Base-by-base conservation (phyloP, 2,329 filamentous ascomycete genomes). In the Xylaria hypoxylon region DNA sequence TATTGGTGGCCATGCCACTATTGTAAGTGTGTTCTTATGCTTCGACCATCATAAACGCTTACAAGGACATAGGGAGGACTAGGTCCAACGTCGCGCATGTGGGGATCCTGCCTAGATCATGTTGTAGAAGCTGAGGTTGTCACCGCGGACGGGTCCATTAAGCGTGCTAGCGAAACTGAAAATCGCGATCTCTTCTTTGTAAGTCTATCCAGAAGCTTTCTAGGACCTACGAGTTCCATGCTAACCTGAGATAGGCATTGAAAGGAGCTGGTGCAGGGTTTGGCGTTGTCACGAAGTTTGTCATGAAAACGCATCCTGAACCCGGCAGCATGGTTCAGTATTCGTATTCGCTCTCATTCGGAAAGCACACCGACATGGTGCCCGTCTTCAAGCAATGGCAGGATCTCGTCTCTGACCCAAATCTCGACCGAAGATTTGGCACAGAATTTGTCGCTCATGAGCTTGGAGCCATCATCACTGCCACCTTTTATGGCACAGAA, bases 401-500 rank as follows among this genome's bases (percentile, higher is more conserved):
- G 68, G 78, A 79, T 1, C 78, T 90, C 13, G 79, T 87, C 42
- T 76, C 81, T 0, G 84, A 89, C 63, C 83, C 85, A 2, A 74
- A 80, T 1, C 80, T 91, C 3, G 86, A 88, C 68, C 82, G 85
- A 45, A 85, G 87, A 19, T 89, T 90, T 70, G 83, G 86, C 2
- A 84, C 83, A 5, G 81, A 87, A 59, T 84, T 90, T 59, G 80
- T 87, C 38, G 78, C 87, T 50, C 80, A 86, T 38, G 83, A 85
- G 24, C 76, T 85, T 0, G 86, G 86, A 1, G 82, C 83, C 60
- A 73, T 88, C 64, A 85, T 90, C 69, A 85, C 85, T 0, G 88
- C 86, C 2, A 88, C 85, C 0, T 91, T 87, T 71, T 90, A 88
- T 71, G 89, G 89, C 10, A 85, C 85, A 0, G 77, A 84, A 50